phyloP scores from a whole-genome alignment of 2,329 filamentous ascomycete genomes.

The Venturia effusa region DNA sequence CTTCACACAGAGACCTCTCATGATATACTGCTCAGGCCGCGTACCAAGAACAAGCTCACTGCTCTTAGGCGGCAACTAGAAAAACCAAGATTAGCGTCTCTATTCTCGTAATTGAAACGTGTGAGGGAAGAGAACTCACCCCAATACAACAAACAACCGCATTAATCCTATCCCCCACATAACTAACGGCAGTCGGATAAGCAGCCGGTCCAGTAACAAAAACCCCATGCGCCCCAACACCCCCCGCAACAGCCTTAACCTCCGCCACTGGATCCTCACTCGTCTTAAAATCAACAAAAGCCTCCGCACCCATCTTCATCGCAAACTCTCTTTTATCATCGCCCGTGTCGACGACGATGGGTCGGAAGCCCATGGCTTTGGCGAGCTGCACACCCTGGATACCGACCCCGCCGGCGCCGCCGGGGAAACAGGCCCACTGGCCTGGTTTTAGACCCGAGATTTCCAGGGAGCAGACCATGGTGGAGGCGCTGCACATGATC shows the following conservation, averaged over 20 bases:
- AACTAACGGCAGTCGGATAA: slow-evolving; percentile 32
- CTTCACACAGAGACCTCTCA: slow-evolving; percentile 25
- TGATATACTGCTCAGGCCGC: slow-evolving; percentile 12
- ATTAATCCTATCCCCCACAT: slow-evolving; percentile 37
- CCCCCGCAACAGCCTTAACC: slow-evolving; percentile 23
- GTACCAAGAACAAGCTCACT: slow-evolving; percentile 15
- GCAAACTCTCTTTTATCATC: slow-evolving; percentile 24
- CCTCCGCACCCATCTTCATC: slow-evolving; percentile 23
- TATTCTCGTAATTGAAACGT: too few relatives aligned
- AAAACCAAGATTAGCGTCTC: too few relatives aligned
- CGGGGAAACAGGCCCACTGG: slow-evolving; percentile 45
- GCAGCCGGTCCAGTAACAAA: slow-evolving; percentile 29
- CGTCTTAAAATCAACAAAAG: slow-evolving; percentile 28
- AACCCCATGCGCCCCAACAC: slow-evolving; percentile 28
- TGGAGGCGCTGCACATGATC: slow-evolving; percentile 46
- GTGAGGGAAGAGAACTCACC: too few relatives aligned
- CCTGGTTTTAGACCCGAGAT: slow-evolving; percentile 40
- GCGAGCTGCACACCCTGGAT: slow-evolving; percentile 44
- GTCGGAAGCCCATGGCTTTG: slow-evolving; percentile 27
- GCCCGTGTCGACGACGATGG: slow-evolving; percentile 27
- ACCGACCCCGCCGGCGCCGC: slow-evolving; percentile 45
- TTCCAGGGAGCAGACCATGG: slow-evolving; percentile 46
- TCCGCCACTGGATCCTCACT: slow-evolving; percentile 23
- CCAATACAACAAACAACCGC: slow-evolving; percentile 44
- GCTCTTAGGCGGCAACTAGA: neutral